Evolutionary conservation across 2,329 filamentous ascomycete species (phyloP).

Genomic region (Epichloe baconii): DNA sequence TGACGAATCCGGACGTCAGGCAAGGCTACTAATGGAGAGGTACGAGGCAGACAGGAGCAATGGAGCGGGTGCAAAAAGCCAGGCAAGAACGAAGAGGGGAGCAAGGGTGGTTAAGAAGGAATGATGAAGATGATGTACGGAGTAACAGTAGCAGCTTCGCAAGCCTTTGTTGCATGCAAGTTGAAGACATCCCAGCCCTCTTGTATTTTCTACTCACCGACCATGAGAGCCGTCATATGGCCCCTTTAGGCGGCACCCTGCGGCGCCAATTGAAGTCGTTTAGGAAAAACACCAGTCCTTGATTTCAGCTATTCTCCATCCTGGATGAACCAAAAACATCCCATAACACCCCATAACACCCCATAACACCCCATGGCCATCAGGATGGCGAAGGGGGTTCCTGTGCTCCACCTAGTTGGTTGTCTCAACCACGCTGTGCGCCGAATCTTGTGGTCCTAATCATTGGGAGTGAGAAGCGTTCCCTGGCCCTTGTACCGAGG

Average conservation of each 20-base stretch:
- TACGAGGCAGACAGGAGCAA: neutral
- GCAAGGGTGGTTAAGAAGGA: neutral
- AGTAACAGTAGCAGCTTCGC: neutral
- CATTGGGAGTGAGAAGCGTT: neutral
- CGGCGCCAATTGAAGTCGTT: conserved; percentile 1
- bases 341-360: neutral
- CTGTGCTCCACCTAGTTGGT: neutral
- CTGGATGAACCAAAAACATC: conserved; percentile 5
- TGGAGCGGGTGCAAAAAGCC: neutral
- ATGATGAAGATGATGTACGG: neutral
- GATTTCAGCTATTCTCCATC: conserved; percentile 6
- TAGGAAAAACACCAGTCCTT: neutral
- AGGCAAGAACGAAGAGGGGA: neutral
- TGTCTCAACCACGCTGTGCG: neutral
- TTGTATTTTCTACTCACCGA: conserved; percentile 7
- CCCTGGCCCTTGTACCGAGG: neutral
- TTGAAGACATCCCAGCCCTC: conserved; percentile 8
- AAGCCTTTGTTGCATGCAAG: conserved; percentile 1
- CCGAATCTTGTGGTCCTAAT: neutral
- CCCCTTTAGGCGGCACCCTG: neutral
- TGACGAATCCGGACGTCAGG: neutral
- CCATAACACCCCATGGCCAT: conserved; percentile 2
- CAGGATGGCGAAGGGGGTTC: neutral
- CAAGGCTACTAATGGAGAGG: neutral
- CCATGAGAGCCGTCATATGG: conserved; percentile 2